phyloP scores from a whole-genome alignment of 2,329 filamentous ascomycete species.

The Pseudogymnoascus destructans region DNA sequence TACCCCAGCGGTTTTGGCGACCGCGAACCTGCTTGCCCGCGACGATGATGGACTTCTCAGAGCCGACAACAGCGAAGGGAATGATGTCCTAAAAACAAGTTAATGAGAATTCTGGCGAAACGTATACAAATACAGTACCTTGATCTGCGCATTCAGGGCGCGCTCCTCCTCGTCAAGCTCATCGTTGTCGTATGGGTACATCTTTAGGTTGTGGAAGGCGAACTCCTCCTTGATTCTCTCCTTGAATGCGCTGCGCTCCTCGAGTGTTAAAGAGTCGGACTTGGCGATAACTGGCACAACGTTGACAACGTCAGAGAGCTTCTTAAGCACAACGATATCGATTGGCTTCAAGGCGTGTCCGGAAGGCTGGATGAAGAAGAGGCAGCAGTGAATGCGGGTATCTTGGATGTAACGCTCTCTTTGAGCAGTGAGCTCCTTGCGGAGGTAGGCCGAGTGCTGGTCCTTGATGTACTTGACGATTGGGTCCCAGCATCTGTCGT shows the following conservation, averaged over 20 bases:
- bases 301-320: conserved; percentile 97
- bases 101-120: conserved; percentile 21
- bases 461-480: conserved; percentile 99
- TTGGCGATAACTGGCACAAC: conserved; percentile 98
- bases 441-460: conserved; percentile 96
- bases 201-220: conserved; percentile 98
- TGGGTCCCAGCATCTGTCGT: conserved; percentile 99
- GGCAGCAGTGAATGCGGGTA: conserved; percentile 96
- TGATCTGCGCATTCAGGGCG: conserved; percentile 86
- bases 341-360: conserved; percentile 98
- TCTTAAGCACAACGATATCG: conserved; percentile 98
- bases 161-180: conserved; percentile 97
- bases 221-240: conserved; percentile 99
- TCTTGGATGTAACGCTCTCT: conserved; percentile 98
- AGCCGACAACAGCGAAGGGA: conserved; percentile 94
- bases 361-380: conserved; percentile 99
- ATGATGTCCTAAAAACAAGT: conserved; percentile 59
- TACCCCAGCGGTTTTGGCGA: conserved; percentile 97
- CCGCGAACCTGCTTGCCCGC: conserved; percentile 95
- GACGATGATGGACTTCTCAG: conserved; percentile 95
- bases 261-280: conserved; percentile 86
- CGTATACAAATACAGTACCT: conserved; percentile 43
- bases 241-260: conserved; percentile 95
- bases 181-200: conserved; percentile 99
- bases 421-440: conserved; percentile 98